A percentile compares a stretch with the other conserved stretches of the same genome.
Evolutionary conservation across 2,329 filamentous ascomycete genomes (phyloP).

Genomic region (Aspergillus calidoustus): DNA sequence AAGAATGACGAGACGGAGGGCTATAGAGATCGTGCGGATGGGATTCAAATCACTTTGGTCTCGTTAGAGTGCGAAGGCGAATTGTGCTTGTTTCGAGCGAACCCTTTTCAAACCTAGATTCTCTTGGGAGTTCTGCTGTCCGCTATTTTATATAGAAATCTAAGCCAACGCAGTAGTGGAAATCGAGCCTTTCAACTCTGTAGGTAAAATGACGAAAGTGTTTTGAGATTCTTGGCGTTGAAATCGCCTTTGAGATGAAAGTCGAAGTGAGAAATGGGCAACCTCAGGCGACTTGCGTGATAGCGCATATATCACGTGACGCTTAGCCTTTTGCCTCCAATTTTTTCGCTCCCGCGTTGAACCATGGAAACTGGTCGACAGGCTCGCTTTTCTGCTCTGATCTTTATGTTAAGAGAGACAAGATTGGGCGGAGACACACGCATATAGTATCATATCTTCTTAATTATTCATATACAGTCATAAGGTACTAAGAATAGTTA

Average conservation of each 20-base stretch:
- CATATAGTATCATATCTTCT: slow-evolving; percentile 28
- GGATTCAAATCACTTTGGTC: slow-evolving; percentile 42
- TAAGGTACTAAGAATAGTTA: slow-evolving; percentile 18
- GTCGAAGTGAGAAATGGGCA: slow-evolving; percentile 15
- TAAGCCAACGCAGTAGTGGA: background rate
- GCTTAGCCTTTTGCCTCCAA: slow-evolving; percentile 21
- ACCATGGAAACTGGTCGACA: background rate
- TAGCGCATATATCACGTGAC: slow-evolving; percentile 16
- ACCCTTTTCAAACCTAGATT: slow-evolving; percentile 34
- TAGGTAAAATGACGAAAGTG: background rate
- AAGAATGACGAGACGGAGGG: slow-evolving; percentile 25
- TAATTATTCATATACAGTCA: slow-evolving; percentile 29
- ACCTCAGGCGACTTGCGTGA: slow-evolving; percentile 8
- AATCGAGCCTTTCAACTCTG: background rate
- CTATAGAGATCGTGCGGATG: slow-evolving; percentile 32
- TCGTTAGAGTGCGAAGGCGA: slow-evolving; percentile 38
- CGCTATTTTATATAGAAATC: background rate
- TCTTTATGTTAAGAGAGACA: background rate
- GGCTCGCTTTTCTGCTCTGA: background rate
- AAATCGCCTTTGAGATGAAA: slow-evolving; percentile 9
- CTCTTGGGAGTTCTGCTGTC: slow-evolving; percentile 16
- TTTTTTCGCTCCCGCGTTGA: background rate
- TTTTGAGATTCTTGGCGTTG: background rate
- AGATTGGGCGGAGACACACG: background rate
- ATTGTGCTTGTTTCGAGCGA: slow-evolving; percentile 34